Evolutionary conservation across 768 basidiomycete genomes (phyloP).

Genomic region (Mycena sanguinolenta): DNA sequence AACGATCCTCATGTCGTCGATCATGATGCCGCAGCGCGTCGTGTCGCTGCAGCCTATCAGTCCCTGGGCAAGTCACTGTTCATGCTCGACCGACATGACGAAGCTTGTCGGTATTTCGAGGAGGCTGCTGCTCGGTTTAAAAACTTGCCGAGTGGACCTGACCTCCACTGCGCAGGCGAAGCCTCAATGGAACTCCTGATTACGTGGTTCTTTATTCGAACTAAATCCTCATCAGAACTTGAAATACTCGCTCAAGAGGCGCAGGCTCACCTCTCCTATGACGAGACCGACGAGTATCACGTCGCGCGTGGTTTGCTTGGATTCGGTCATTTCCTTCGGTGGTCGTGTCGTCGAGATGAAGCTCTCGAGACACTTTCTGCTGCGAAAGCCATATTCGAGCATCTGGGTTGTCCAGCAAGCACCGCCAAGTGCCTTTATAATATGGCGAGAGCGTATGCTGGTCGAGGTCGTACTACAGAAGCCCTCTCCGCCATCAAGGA

Average conservation of each 20-base stretch:
- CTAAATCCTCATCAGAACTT: background rate
- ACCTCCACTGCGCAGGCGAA: background rate
- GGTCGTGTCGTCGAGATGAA: background rate
- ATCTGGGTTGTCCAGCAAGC: constrained; percentile 19
- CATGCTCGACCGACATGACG: background rate
- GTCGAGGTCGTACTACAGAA: background rate
- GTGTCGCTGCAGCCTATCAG: background rate
- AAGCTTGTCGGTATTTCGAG: background rate
- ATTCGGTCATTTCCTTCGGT: background rate
- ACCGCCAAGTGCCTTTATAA: constrained; percentile 26
- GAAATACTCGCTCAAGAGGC: background rate
- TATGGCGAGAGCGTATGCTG: constrained; percentile 11
- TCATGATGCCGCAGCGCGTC: background rate
- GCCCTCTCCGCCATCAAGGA: constrained; percentile 5
- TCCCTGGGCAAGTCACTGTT: background rate
- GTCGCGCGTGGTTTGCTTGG: background rate
- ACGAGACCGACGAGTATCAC: background rate
- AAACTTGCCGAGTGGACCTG: background rate
- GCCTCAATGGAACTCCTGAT: background rate
- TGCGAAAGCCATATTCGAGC: constrained; percentile 24
- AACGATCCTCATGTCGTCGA: background rate
- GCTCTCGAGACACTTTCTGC: constrained; percentile 7
- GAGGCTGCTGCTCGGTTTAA: background rate
- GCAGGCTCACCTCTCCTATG: background rate
- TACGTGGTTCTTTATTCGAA: background rate